Conservation (phyloP, 768 basidiomycete species). For the Mycena leptocephala region DNA sequence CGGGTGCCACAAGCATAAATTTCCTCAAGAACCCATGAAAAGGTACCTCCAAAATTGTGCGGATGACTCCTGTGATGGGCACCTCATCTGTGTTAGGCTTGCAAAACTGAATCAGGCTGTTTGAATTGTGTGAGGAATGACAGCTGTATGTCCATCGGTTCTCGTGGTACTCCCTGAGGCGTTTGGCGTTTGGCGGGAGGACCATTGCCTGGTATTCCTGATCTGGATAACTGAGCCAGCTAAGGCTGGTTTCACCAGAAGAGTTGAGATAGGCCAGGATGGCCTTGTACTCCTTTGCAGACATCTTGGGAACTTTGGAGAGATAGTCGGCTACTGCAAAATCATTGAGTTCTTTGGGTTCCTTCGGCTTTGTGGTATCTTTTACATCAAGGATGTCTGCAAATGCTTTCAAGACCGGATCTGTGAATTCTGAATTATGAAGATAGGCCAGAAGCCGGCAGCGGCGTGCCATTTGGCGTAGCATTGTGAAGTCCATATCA, state of each 20-base stretch:
- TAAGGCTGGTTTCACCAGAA: neutral
- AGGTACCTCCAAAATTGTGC: neutral
- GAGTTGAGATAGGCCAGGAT: slow-evolving; percentile 10
- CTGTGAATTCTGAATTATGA: neutral
- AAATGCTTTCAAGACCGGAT: neutral
- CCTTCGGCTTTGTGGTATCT: neutral
- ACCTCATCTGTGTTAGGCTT: neutral
- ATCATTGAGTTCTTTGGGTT: neutral
- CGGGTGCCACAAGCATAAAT: neutral
- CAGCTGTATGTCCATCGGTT: slow-evolving; percentile 11
- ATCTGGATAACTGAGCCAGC: neutral
- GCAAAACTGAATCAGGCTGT: slow-evolving; percentile 9
- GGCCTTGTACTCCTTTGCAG: neutral
- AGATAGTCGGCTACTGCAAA: slow-evolving; percentile 1
- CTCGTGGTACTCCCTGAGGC: slow-evolving; percentile 9
- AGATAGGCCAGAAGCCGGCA: neutral
- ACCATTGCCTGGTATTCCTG: neutral
- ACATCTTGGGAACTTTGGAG: neutral
- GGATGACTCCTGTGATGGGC: neutral
- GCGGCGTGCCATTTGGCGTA: slow-evolving; percentile 10
- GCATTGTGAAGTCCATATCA: slow-evolving; percentile 28
- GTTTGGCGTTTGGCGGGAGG: slow-evolving; percentile 15
- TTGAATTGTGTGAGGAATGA: slow-evolving; percentile 1
- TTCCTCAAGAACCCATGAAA: slow-evolving; percentile 1
- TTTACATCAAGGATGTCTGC: neutral